Conservation (phyloP, 371 early-diverging fungal genomes). For the Mucor circinelloides region DNA sequence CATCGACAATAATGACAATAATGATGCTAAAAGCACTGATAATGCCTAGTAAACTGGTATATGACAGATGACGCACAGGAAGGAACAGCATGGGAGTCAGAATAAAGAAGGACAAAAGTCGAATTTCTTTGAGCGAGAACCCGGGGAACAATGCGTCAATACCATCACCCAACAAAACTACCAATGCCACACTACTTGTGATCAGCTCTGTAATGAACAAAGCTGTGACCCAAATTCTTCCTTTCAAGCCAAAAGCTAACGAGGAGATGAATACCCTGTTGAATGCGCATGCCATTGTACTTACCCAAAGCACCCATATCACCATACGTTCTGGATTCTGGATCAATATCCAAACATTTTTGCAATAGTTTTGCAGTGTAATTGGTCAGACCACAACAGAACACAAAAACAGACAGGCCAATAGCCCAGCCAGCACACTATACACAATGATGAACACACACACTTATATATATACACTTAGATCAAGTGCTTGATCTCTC, state of each 20-base stretch:
- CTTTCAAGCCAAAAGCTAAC: slow-evolving; percentile 61
- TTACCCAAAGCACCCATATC: slow-evolving; percentile 60
- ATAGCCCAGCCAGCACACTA: slow-evolving; percentile 65
- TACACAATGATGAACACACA: background rate
- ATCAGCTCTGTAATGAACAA: slow-evolving; percentile 70
- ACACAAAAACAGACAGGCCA: slow-evolving; percentile 56
- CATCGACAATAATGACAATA: slow-evolving; percentile 50
- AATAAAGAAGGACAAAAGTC: slow-evolving; percentile 37
- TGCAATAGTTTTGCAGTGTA: slow-evolving; percentile 69
- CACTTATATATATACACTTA: too few species aligned
- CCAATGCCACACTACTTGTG: slow-evolving; percentile 55
- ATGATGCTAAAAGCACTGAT: slow-evolving; percentile 47
- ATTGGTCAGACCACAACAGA: slow-evolving; percentile 59
- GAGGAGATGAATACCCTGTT: too few species aligned
- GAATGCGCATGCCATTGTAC: too few species aligned
- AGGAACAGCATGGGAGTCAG: slow-evolving; percentile 50
- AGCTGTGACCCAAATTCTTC: slow-evolving; percentile 47
- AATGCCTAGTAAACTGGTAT: slow-evolving; percentile 56
- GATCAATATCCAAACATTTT: slow-evolving; percentile 58
- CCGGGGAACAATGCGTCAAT: slow-evolving; percentile 42
- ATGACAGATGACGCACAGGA: slow-evolving; percentile 55
- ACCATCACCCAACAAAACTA: slow-evolving; percentile 45
- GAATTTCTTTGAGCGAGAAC: slow-evolving; percentile 23
- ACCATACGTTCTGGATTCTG: slow-evolving; percentile 60
- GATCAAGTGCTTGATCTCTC: background rate